Percentiles rank a stretch among this genome's conserved stretches.
phyloP scores from a whole-genome alignment of 2,329 filamentous ascomycete genomes.

The Xenoacremonium recifei region DNA sequence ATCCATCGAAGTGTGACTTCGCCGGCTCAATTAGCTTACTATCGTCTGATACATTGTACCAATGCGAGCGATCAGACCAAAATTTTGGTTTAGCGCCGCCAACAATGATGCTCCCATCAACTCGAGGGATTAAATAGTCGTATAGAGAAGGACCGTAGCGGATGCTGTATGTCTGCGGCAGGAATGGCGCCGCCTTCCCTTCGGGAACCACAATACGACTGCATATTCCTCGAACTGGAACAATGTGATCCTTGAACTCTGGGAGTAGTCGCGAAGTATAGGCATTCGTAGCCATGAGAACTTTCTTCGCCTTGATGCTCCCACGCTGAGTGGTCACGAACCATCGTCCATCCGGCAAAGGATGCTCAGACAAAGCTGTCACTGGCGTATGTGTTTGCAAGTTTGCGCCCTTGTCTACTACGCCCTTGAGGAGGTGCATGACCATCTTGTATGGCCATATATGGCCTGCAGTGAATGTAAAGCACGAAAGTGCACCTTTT shows the following conservation, averaged over 20 bases:
- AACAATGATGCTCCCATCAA: constrained; percentile 42
- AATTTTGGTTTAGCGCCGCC: constrained; percentile 39
- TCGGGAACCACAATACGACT: background rate
- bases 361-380: background rate
- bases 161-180: background rate
- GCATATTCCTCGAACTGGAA: constrained; percentile 15
- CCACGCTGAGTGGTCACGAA: constrained; percentile 17
- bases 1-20: background rate
- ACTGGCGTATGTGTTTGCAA: background rate
- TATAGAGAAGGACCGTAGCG: constrained; percentile 15
- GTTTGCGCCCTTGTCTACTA: background rate
- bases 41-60: constrained; percentile 37
- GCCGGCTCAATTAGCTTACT: background rate
- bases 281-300: constrained; percentile 27
- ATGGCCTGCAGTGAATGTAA: background rate
- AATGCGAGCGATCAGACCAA: constrained; percentile 30
- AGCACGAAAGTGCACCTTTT: background rate
- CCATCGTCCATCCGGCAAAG: background rate
- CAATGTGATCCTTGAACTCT: constrained; percentile 14
- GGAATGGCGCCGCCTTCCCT: background rate
- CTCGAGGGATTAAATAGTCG: constrained; percentile 39
- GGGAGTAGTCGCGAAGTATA: constrained; percentile 22
- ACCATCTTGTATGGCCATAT: background rate
- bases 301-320: constrained; percentile 14
- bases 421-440: background rate